A percentile compares a stretch with the other conserved stretches of the same genome.
phyloP scores from a whole-genome alignment of 805 yeast species.

The Barnettozyma sp. region DNA sequence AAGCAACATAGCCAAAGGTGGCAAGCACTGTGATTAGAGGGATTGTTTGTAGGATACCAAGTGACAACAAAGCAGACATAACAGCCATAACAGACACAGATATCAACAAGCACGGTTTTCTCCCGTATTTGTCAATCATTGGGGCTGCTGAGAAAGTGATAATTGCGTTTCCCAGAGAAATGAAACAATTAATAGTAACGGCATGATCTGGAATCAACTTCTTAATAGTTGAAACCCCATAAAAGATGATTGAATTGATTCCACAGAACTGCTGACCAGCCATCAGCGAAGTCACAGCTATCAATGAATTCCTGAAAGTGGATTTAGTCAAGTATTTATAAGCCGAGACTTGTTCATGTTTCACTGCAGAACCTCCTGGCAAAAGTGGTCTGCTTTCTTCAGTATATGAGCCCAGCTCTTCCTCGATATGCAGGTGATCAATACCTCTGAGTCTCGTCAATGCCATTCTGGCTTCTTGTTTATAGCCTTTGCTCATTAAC shows the following conservation, averaged over 20 bases:
- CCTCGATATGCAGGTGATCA: conserved; percentile 17
- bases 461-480: conserved; percentile 35
- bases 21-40: conserved; percentile 51
- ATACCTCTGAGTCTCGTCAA: conserved; percentile 32
- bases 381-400: conserved; percentile 6
- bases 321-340: conserved; percentile 43
- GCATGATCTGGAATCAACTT: conserved; percentile 66
- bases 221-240: conserved; percentile 83
- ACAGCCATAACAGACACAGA: conserved; percentile 68
- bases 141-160: conserved; percentile 72
- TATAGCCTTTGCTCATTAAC: conserved; percentile 47
- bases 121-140: conserved; percentile 67
- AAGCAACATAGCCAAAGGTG: conserved; percentile 66
- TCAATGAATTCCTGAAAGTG: conserved; percentile 48
- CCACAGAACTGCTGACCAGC: conserved; percentile 90
- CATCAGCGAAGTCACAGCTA: conserved; percentile 65
- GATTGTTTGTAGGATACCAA: conserved; percentile 49
- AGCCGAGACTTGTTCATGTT: conserved; percentile 21
- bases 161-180: conserved; percentile 67
- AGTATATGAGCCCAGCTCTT: conserved; percentile 5
- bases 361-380: neutral
- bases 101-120: conserved; percentile 60
- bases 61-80: conserved; percentile 54
- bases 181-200: conserved; percentile 62
- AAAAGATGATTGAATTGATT: conserved; percentile 85